Conservation (phyloP, 768 basidiomycete genomes). For the Auriscalpium vulgare region DNA sequence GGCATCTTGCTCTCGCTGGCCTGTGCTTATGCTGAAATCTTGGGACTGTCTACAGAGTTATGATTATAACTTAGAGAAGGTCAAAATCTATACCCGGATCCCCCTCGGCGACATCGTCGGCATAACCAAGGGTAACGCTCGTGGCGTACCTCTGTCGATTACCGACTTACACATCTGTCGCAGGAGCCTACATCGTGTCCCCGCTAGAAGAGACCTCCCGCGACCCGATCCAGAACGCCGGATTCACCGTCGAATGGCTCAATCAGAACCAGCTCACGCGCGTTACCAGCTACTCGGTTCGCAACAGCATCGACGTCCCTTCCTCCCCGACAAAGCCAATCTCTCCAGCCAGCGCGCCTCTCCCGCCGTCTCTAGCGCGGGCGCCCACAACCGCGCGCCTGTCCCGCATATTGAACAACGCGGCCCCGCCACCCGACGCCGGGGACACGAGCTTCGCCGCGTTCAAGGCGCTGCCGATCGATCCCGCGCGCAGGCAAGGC, state of each 20-base stretch:
- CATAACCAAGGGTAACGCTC: slow-evolving; percentile 63
- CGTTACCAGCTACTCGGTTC: slow-evolving; percentile 77
- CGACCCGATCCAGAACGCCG: slow-evolving; percentile 81
- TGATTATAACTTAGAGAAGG: slow-evolving; percentile 89
- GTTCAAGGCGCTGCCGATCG: slow-evolving; percentile 75
- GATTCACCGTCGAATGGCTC: slow-evolving; percentile 78
- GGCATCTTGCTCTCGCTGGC: slow-evolving; percentile 18
- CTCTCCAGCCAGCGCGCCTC: slow-evolving; percentile 3
- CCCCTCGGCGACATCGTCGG: slow-evolving; percentile 73
- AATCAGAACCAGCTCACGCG: slow-evolving; percentile 66
- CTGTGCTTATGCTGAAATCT: not conserved
- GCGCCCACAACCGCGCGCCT: slow-evolving; percentile 17
- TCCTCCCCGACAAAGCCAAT: slow-evolving; percentile 1
- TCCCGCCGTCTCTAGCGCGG: slow-evolving; percentile 8
- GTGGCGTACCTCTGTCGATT: not conserved
- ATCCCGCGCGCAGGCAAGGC: slow-evolving; percentile 45
- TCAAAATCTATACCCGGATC: slow-evolving; percentile 82
- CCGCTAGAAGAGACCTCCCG: slow-evolving; percentile 89
- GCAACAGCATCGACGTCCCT: slow-evolving; percentile 47
- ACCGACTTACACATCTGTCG: not conserved
- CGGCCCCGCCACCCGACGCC: slow-evolving; percentile 23
- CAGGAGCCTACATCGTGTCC: slow-evolving; percentile 93
- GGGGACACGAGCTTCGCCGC: slow-evolving; percentile 51
- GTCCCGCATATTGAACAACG: slow-evolving; percentile 29
- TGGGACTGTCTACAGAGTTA: slow-evolving; percentile 53